These are phyloP conservation scores for Begonia peltatifolia DNA, from an alignment of 306 rosid genomes.

Conservation along the genomic window DNA sequence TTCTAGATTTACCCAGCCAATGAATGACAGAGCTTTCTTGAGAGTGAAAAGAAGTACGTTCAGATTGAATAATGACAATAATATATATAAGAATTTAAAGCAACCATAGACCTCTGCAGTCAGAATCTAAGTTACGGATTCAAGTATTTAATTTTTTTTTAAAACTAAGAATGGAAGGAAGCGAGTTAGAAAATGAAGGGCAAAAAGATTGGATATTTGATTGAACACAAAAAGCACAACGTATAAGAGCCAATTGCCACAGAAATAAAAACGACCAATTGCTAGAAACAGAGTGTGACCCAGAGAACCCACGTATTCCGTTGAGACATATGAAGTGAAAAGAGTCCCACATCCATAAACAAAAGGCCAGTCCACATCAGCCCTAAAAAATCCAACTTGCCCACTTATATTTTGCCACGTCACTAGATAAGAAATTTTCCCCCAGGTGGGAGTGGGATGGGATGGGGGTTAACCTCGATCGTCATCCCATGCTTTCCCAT, in stretches of 20 bases:
- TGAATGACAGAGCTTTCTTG: too few species aligned
- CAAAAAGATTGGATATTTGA: conserved; percentile 13
- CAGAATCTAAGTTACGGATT: too few species aligned
- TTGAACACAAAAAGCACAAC: conserved; percentile 50
- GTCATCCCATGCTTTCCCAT: neutral
- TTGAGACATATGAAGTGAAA: conserved; percentile 36
- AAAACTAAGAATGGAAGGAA: too few species aligned
- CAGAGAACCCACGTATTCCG: conserved; percentile 11
- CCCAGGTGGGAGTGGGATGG: conserved; percentile 10
- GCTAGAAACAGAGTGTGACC: conserved; percentile 60
- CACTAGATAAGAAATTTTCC: conserved; percentile 56
- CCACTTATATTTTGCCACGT: conserved; percentile 33
- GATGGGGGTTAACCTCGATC: conserved; percentile 15
- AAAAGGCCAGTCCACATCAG: conserved; percentile 20
- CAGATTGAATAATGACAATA: too few species aligned
- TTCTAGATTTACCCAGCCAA: too few species aligned
- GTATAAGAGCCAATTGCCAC: conserved; percentile 59
- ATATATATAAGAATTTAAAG: too few species aligned
- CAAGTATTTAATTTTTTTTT: too few species aligned
- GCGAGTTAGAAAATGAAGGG: too few species aligned
- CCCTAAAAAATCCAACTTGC: conserved; percentile 28
- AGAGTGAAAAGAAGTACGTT: too few species aligned
- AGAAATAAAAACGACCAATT: conserved; percentile 16
- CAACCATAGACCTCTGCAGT: too few species aligned
- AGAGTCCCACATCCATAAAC: conserved; percentile 14